Evolutionary conservation across 805 yeast genomes (phyloP).

Genomic region (Candida easanensis): DNA sequence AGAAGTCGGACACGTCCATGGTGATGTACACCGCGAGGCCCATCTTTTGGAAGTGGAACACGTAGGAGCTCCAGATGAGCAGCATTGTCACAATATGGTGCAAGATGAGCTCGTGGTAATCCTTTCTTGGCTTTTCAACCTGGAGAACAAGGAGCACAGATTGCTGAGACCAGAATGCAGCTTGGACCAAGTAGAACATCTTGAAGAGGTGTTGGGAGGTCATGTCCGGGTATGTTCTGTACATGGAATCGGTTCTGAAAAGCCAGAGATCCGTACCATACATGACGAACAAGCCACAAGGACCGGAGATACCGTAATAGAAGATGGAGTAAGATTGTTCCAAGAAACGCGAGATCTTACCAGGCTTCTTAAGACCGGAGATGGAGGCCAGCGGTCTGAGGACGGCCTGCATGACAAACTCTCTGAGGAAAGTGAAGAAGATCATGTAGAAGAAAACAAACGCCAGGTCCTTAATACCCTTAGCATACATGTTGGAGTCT

Average conservation of each 20-base stretch:
- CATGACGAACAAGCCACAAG: constrained; percentile 90
- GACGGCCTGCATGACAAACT: constrained; percentile 81
- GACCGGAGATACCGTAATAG: constrained; percentile 79
- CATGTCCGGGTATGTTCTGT: constrained; percentile 78
- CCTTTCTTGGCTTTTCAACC: constrained; percentile 94
- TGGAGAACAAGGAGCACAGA: constrained; percentile 77
- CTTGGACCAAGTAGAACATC: constrained; percentile 83
- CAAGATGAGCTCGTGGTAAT: constrained; percentile 82
- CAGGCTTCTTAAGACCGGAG: constrained; percentile 45
- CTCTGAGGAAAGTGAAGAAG: constrained; percentile 87
- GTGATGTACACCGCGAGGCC: constrained; percentile 89
- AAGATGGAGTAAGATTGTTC: constrained; percentile 87
- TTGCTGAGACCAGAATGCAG: constrained; percentile 98
- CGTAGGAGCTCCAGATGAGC: constrained; percentile 80
- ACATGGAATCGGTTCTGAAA: constrained; percentile 82
- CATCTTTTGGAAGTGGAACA: constrained; percentile 95
- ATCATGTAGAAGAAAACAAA: constrained; percentile 81
- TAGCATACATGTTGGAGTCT: constrained; percentile 72
- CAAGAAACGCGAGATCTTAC: constrained; percentile 76
- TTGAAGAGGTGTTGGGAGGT: constrained; percentile 70
- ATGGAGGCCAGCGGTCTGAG: constrained; percentile 66
- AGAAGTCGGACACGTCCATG: constrained; percentile 94
- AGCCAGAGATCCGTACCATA: constrained; percentile 80
- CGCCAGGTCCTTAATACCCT: constrained; percentile 78
- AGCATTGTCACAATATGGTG: constrained; percentile 93